These are phyloP conservation scores for Diaporthe caulivora DNA, from an alignment of 2,329 filamentous ascomycete genomes.

Conservation along the genomic window DNA sequence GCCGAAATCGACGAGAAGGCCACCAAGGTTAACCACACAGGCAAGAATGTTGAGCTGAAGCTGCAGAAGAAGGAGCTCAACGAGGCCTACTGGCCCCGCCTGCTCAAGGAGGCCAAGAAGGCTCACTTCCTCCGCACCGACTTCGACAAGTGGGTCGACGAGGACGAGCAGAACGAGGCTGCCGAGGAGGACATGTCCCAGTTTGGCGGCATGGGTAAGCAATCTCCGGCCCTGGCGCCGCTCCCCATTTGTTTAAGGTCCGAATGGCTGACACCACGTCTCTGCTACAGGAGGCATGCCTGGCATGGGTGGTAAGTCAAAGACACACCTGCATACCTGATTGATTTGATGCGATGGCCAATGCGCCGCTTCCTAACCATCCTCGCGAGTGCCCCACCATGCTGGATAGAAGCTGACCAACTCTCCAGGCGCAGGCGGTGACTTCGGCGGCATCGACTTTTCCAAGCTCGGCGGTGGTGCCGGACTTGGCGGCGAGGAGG, in stretches of 20 bases:
- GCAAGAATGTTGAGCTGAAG: slow-evolving; percentile 89
- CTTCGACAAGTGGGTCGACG: slow-evolving; percentile 99
- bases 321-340: not conserved
- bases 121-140: slow-evolving; percentile 97
- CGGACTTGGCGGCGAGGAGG: slow-evolving; percentile 60
- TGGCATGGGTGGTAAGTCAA: slow-evolving; percentile 63
- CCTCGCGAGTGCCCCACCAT: not conserved
- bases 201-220: slow-evolving; percentile 74
- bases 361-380: not conserved
- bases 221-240: slow-evolving; percentile 29
- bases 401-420: slow-evolving; percentile 23
- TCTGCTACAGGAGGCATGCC: slow-evolving; percentile 63
- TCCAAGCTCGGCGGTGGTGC: slow-evolving; percentile 83
- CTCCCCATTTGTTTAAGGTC: slow-evolving; percentile 5
- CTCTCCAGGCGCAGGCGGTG: slow-evolving; percentile 61
- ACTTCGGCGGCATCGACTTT: slow-evolving; percentile 92
- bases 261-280: slow-evolving; percentile 40
- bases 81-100: slow-evolving; percentile 94
- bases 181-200: slow-evolving; percentile 83
- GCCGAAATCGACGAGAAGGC: slow-evolving; percentile 88
- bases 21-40: slow-evolving; percentile 89
- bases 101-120: slow-evolving; percentile 91
- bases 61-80: slow-evolving; percentile 97
- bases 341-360: not conserved
- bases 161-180: slow-evolving; percentile 96